phyloP scores from a whole-genome alignment of 352 stramenopile genomes.

The Globisporangium heterothallicum region DNA sequence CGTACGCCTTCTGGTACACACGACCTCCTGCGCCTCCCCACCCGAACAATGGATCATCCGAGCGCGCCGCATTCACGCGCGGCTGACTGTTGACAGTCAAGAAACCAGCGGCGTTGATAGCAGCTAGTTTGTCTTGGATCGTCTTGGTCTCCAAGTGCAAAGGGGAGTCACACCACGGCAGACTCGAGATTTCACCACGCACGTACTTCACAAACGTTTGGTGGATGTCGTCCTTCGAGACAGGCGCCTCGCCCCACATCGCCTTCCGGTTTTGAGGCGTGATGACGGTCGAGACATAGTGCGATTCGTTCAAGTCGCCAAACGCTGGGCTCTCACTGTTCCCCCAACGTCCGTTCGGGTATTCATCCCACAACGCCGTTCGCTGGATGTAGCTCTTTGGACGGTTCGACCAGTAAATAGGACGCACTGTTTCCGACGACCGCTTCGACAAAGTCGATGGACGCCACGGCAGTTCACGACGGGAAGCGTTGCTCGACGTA shows the following conservation, averaged over 20 bases:
- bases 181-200: conserved; percentile 91
- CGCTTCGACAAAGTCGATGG: conserved; percentile 88
- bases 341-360: conserved; percentile 95
- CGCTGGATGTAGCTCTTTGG: conserved; percentile 96
- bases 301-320: conserved; percentile 93
- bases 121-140: conserved; percentile 74
- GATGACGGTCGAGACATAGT: conserved; percentile 87
- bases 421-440: conserved; percentile 87
- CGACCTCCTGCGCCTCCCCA: conserved; percentile 94
- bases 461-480: conserved; percentile 89
- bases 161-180: conserved; percentile 96
- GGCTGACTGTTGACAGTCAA: conserved; percentile 96
- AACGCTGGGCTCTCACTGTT: conserved; percentile 94
- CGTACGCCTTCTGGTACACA: conserved; percentile 99
- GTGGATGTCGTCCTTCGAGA: conserved; percentile 88
- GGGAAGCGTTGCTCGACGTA: conserved; percentile 37
- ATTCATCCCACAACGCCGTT: conserved; percentile 97
- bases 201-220: conserved; percentile 96
- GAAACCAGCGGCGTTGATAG: conserved; percentile 84
- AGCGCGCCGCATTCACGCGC: conserved; percentile 88
- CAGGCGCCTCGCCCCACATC: conserved; percentile 93
- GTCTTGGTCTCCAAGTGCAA: conserved; percentile 93
- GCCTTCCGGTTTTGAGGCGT: conserved; percentile 73
- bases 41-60: conserved; percentile 91
- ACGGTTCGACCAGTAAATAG: conserved; percentile 99